Base-by-base conservation (phyloP, 768 basidiomycete genomes). In the Tulasnella sp. region DNA sequence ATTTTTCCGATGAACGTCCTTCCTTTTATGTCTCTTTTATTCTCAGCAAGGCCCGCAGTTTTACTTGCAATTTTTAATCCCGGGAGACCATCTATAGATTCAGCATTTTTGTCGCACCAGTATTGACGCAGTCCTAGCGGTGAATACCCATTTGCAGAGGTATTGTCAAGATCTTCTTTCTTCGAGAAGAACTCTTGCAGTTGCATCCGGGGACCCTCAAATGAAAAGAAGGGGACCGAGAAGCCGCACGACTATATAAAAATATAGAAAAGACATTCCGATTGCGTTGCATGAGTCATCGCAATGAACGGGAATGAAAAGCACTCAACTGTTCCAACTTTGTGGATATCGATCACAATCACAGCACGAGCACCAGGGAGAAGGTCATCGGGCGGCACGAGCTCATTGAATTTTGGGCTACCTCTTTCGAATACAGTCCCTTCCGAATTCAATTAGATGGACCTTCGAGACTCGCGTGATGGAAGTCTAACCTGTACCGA, bases 341-440 rank as follows among this genome's bases (percentile, higher is more conserved):
- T 76, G 61, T 74, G 67, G 8, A 83, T 70, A 55, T 81, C 72
- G 15, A 83, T 59, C 47, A 79, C 66, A 56, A 83, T 77, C 29
- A 73, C 69, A 4, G 78, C 70, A 20, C 80, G 72, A 0, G 79
- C 77, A 16, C 80, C 79, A 4, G 74, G 67, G 52, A 70, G 68
- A 8, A 79, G 71, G 28, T 60, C 62, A 22, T 66, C 64, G 0
- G 65, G 60, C 0, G 75, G 70, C 19, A 83, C 67, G 35, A 75
- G 68, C 0, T 60, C 61, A 47, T 78, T 68, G 56, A 78, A 83
- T 56, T 79, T 78, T 1, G 73, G 70, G 1, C 75, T 74, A 3
- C 78, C 80, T 57, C 77, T 75, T 58, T 83, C 79, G 54, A 79
- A 66, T 12, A 74, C 73, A 1, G 69, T 70, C 7, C 78, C 81